These are phyloP conservation scores for Oryza australiensis DNA, from an alignment of 176 grass and related monocot genomes.

Conservation along the genomic window DNA sequence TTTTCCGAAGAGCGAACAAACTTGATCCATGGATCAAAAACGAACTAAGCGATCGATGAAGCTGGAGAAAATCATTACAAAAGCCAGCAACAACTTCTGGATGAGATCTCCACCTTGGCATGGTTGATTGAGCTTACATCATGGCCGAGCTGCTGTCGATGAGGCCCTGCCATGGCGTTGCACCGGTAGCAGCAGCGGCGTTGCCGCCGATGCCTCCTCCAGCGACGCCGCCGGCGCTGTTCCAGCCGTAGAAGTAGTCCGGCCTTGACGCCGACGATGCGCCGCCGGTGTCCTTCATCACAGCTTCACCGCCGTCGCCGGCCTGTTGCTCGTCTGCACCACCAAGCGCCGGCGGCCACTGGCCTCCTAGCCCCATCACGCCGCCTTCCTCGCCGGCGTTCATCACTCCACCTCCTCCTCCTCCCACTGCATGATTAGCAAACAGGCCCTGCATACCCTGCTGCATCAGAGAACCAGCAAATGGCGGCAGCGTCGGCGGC, in stretches of 20 bases:
- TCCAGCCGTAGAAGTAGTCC: neutral
- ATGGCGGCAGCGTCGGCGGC: neutral
- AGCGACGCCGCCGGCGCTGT: neutral
- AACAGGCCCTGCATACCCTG: neutral
- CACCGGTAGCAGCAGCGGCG: neutral
- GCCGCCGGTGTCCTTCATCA: neutral
- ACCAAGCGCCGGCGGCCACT: neutral
- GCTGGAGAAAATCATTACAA: neutral
- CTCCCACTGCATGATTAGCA: neutral
- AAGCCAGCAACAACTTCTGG: neutral
- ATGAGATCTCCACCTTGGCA: neutral
- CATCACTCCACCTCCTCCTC: neutral
- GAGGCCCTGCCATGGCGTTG: neutral
- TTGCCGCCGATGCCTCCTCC: neutral
- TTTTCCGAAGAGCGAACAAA: neutral
- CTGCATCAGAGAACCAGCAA: constrained; percentile 6
- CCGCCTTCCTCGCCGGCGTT: neutral
- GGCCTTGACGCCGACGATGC: too few relatives aligned
- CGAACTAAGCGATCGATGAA: neutral
- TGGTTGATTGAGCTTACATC: neutral
- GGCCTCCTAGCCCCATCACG: neutral
- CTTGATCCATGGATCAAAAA: neutral
- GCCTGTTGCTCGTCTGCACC: neutral
- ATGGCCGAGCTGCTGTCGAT: neutral
- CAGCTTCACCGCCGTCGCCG: neutral